These are phyloP conservation scores for Arachis monticola DNA, from an alignment of 331 rosid species.

Conservation along the genomic window DNA sequence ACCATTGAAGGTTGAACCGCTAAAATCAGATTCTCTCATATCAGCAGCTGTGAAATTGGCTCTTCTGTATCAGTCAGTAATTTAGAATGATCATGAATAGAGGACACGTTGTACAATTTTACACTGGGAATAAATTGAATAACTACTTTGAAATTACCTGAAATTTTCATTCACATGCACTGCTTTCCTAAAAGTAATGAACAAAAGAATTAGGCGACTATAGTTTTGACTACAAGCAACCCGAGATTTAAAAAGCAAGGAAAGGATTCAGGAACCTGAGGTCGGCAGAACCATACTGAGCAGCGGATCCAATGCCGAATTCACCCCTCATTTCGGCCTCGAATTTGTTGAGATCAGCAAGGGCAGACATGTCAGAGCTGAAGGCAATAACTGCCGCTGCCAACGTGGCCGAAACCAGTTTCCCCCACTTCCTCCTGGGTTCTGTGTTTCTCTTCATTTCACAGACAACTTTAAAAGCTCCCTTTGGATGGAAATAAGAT, in stretches of 20 bases:
- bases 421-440: constrained; percentile 58
- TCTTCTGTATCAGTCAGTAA: constrained; percentile 70
- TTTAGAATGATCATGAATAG: constrained; percentile 44
- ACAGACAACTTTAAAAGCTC: constrained; percentile 41
- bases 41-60: constrained; percentile 99
- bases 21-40: constrained; percentile 96
- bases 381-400: constrained; percentile 72
- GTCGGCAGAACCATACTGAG: constrained; percentile 95
- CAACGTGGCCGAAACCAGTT: constrained; percentile 64
- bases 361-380: constrained; percentile 66
- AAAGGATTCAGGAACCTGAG: constrained; percentile 57
- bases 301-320: constrained; percentile 95
- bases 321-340: constrained; percentile 88
- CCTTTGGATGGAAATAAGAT: constrained; percentile 39
- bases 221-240: neutral
- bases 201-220: constrained; percentile 8
- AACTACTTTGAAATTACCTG: constrained; percentile 53
- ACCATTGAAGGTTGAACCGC: constrained; percentile 98
- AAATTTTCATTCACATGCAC: constrained; percentile 93
- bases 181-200: constrained; percentile 64
- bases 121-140: constrained; percentile 18
- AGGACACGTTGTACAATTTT: neutral
- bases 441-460: constrained; percentile 45
- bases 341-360: constrained; percentile 90
- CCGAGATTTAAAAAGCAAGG: no score